phyloP scores from a whole-genome alignment of 257 asterid species.

The Rubia yunnanensis region DNA sequence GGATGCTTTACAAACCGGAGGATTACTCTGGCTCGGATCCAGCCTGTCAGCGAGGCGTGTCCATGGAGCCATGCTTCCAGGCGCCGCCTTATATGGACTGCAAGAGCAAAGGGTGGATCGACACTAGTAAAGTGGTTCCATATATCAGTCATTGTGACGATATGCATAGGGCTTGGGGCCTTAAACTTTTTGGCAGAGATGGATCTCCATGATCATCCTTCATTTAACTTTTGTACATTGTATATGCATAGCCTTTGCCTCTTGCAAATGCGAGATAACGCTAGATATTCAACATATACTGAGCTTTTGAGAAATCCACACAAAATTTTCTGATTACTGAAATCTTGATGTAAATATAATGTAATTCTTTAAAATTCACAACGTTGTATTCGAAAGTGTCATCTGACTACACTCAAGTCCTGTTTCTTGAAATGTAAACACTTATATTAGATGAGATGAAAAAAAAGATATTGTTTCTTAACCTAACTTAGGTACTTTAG shows the following conservation, averaged over 20 bases:
- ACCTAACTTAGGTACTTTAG: background rate
- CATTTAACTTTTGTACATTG: background rate
- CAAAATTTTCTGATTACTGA: too few species aligned
- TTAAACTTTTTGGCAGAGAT: slow-evolving; percentile 37
- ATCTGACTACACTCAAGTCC: too few species aligned
- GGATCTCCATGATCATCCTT: background rate
- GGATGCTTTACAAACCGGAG: slow-evolving; percentile 61
- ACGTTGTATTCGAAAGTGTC: too few species aligned
- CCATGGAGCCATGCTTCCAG: slow-evolving; percentile 77
- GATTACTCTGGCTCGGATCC: slow-evolving; percentile 41
- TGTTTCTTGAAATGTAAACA: too few species aligned
- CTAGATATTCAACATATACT: too few species aligned
- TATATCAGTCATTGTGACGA: slow-evolving; percentile 73
- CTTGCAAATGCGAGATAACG: too few species aligned
- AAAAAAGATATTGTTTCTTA: background rate
- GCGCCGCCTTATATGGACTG: slow-evolving; percentile 64
- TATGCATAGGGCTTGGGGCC: slow-evolving; percentile 48
- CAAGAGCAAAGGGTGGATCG: slow-evolving; percentile 30
- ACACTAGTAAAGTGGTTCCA: slow-evolving; percentile 41
- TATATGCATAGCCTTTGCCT: too few species aligned
- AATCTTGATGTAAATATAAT: too few species aligned
- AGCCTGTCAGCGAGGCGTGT: slow-evolving; percentile 43
- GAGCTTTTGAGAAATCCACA: too few species aligned
- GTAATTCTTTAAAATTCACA: background rate
- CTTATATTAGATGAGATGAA: too few species aligned